phyloP scores from a whole-genome alignment of 805 yeast genomes.

The Candida awuae region DNA sequence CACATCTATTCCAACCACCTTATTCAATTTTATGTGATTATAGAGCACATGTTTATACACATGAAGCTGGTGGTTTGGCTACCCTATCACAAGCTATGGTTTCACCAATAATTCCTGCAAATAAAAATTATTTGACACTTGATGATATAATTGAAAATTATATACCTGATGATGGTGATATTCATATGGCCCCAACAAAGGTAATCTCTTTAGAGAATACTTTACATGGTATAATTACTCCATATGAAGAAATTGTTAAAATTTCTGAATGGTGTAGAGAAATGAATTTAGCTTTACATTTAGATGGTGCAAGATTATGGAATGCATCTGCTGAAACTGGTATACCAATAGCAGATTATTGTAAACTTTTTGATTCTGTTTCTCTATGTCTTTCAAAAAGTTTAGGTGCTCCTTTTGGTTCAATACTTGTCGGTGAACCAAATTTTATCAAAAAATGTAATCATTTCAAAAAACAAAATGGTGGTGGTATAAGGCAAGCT shows the following conservation, averaged over 20 bases:
- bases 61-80: slow-evolving; percentile 91
- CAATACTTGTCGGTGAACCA: slow-evolving; percentile 65
- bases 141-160: slow-evolving; percentile 62
- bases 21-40: slow-evolving; percentile 76
- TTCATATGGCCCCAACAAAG: slow-evolving; percentile 84
- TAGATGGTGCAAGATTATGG: slow-evolving; percentile 94
- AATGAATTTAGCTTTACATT: slow-evolving; percentile 55
- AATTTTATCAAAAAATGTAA: slow-evolving; percentile 59
- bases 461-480: slow-evolving; percentile 85
- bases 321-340: slow-evolving; percentile 74
- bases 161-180: slow-evolving; percentile 69
- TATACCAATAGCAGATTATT: slow-evolving; percentile 58
- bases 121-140: slow-evolving; percentile 67
- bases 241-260: slow-evolving; percentile 65
- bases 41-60: slow-evolving; percentile 73
- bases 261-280: slow-evolving; percentile 65
- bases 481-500: slow-evolving; percentile 89
- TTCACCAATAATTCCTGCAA: slow-evolving; percentile 67
- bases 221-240: slow-evolving; percentile 72
- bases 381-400: slow-evolving; percentile 88
- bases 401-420: slow-evolving; percentile 90
- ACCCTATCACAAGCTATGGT: slow-evolving; percentile 90
- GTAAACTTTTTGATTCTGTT: slow-evolving; percentile 73
- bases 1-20: slow-evolving; percentile 75
- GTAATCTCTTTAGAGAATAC: slow-evolving; percentile 85